Percentiles rank a stretch among this genome's conserved stretches.
These are phyloP conservation scores for Penicillium turbatum DNA, from an alignment of 495 filamentous ascomycete genomes.

Conservation along the genomic window DNA sequence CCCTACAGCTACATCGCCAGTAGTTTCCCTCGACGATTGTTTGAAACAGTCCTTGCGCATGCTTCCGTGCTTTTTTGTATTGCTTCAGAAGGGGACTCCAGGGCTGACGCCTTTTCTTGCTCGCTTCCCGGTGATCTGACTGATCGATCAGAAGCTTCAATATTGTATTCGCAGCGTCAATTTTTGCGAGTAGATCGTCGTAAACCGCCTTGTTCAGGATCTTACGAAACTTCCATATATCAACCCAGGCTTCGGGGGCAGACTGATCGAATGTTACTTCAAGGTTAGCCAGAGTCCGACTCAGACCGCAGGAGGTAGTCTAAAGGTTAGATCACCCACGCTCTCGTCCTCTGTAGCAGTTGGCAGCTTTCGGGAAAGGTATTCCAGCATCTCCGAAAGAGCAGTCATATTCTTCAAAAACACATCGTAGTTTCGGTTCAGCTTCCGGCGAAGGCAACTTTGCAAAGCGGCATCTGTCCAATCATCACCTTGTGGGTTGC, in stretches of 20 bases:
- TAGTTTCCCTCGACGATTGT: slow-evolving; percentile 1
- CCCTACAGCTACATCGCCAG: slow-evolving; percentile 7
- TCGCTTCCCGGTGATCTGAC: neutral
- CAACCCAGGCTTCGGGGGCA: neutral
- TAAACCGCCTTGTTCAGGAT: slow-evolving; percentile 6
- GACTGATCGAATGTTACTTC: no score
- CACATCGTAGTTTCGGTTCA: slow-evolving; percentile 15
- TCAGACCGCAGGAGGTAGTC: no score
- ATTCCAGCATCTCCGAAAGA: neutral
- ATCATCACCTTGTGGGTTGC: slow-evolving; percentile 1
- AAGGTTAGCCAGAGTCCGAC: no score
- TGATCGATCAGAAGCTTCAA: slow-evolving; percentile 4
- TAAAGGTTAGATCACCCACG: no score
- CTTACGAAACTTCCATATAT: slow-evolving; percentile 4
- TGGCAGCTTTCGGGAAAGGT: neutral
- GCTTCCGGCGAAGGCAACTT: slow-evolving; percentile 3
- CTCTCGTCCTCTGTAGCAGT: no score
- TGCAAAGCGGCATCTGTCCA: slow-evolving; percentile 12
- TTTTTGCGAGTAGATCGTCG: slow-evolving; percentile 9
- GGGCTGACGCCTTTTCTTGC: no score
- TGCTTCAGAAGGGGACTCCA: neutral
- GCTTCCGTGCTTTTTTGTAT: slow-evolving; percentile 7
- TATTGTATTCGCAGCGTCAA: slow-evolving; percentile 2
- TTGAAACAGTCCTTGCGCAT: slow-evolving; percentile 7
- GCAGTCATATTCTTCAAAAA: slow-evolving; percentile 6